Percentiles rank a stretch among this genome's conserved stretches.
Conservation (phyloP, 768 basidiomycete species). For the Solioccasus polychromus region DNA sequence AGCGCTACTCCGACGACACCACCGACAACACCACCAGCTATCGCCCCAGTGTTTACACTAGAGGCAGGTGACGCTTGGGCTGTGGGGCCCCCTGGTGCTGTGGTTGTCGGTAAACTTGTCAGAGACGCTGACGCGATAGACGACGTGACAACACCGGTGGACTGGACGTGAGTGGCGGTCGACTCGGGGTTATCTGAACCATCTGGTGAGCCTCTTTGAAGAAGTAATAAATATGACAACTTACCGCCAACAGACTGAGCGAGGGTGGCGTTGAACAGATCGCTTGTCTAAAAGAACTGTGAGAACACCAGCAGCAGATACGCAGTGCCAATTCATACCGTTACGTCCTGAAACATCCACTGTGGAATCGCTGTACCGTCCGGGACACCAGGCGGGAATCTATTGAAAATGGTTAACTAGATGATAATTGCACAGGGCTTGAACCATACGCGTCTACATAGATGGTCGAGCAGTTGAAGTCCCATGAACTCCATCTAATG, state of each 20-base stretch:
- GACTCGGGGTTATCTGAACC: constrained; percentile 43
- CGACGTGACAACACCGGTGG: constrained; percentile 16
- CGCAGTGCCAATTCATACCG: constrained; percentile 29
- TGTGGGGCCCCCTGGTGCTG: constrained; percentile 4
- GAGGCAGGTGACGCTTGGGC: constrained; percentile 6
- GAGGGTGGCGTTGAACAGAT: constrained; percentile 39
- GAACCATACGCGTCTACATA: constrained; percentile 27
- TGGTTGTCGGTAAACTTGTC: constrained; percentile 10
- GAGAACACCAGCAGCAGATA: constrained; percentile 1
- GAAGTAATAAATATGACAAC: background rate
- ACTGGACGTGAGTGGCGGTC: constrained; percentile 33
- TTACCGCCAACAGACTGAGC: constrained; percentile 34
- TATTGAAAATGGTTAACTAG: constrained; percentile 15
- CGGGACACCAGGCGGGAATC: constrained; percentile 51
- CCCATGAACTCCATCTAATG: constrained; percentile 52
- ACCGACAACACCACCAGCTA: constrained; percentile 62
- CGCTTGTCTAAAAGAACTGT: constrained; percentile 27
- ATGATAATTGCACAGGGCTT: background rate
- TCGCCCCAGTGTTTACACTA: constrained; percentile 46
- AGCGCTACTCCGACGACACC: constrained; percentile 53
- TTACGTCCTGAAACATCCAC: constrained; percentile 62
- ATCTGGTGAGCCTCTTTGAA: background rate
- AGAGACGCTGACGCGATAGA: constrained; percentile 17
- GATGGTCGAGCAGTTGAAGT: constrained; percentile 42
- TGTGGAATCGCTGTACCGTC: constrained; percentile 48